A percentile compares a stretch with the other conserved stretches of the same genome.
phyloP scores from a whole-genome alignment of 805 yeast species.

The Cyberlindnera misumaiensis region DNA sequence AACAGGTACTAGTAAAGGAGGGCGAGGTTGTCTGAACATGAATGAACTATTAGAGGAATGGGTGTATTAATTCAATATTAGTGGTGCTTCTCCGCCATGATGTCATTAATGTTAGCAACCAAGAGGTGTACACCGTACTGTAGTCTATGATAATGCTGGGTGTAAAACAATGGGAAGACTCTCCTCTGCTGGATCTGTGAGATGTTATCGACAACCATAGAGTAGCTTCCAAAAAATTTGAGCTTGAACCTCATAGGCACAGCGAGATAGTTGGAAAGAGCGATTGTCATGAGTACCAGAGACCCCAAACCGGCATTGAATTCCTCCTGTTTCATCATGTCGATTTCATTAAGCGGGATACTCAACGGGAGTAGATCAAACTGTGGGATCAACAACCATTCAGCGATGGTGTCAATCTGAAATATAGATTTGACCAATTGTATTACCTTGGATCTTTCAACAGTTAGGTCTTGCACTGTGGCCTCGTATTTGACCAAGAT shows the following conservation, averaged over 20 bases:
- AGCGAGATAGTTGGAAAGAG: slow-evolving; percentile 27
- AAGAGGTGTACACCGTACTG: slow-evolving; percentile 33
- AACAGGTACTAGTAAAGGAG: slow-evolving; percentile 30
- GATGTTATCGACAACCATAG: slow-evolving; percentile 34
- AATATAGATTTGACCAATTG: slow-evolving; percentile 23
- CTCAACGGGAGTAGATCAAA: slow-evolving; percentile 22
- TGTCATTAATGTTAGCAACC: slow-evolving; percentile 31
- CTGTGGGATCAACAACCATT: slow-evolving; percentile 13
- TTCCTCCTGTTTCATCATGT: slow-evolving; percentile 16
- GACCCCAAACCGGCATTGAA: slow-evolving; percentile 30
- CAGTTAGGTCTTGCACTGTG: slow-evolving; percentile 11
- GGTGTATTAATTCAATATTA: slow-evolving; percentile 2
- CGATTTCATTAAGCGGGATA: slow-evolving; percentile 11
- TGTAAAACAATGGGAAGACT: slow-evolving; percentile 34
- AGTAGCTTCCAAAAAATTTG: slow-evolving; percentile 32
- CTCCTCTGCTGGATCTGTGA: slow-evolving; percentile 24
- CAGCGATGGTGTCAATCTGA: slow-evolving; percentile 23
- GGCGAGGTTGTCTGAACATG: too few relatives aligned
- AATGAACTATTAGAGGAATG: slow-evolving; percentile 3
- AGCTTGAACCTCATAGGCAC: slow-evolving; percentile 34
- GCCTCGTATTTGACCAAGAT: slow-evolving; percentile 9
- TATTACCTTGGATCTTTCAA: slow-evolving; percentile 18
- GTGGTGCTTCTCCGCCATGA: slow-evolving; percentile 14
- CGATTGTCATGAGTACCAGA: slow-evolving; percentile 25
- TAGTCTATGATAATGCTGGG: slow-evolving; percentile 31